Percentiles rank a stretch among this genome's conserved stretches.
phyloP scores from a whole-genome alignment of 2,329 filamentous ascomycete species.

The Leptographium procerum region DNA sequence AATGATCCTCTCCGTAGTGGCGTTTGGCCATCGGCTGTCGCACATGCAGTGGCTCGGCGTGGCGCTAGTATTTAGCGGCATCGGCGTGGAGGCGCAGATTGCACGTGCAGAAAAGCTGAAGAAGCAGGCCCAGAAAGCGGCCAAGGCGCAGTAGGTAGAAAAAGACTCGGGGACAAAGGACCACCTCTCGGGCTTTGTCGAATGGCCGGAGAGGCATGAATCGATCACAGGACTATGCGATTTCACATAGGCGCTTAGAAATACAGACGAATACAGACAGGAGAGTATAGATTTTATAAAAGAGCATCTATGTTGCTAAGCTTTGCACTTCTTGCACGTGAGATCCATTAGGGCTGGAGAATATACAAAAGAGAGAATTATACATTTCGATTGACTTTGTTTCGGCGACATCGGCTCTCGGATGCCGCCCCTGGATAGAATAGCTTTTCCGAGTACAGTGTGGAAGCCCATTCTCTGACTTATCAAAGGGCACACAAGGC shows the following conservation, averaged over 20 bases:
- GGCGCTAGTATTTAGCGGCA: slow-evolving; percentile 83
- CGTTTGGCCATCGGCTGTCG: slow-evolving; percentile 80
- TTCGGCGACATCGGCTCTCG: not conserved
- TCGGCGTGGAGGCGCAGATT: slow-evolving; percentile 80
- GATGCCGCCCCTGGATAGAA: not conserved
- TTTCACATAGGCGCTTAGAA: not conserved
- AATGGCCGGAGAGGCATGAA: too few relatives aligned
- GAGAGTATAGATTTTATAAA: not conserved
- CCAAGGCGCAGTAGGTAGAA: slow-evolving; percentile 16
- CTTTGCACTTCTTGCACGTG: not conserved
- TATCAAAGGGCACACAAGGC: too few relatives aligned
- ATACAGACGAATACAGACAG: not conserved
- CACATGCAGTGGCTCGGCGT: slow-evolving; percentile 93
- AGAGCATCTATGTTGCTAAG: not conserved
- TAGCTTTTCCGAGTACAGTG: not conserved
- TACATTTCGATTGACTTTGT: not conserved
- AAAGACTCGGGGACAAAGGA: not conserved
- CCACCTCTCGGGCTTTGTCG: too few relatives aligned
- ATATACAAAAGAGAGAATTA: not conserved
- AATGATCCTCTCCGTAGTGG: slow-evolving; percentile 91
- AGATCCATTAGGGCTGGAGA: not conserved
- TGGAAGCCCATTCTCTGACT: not conserved
- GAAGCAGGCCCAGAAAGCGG: slow-evolving; percentile 54
- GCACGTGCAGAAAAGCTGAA: slow-evolving; percentile 71
- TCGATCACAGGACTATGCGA: not conserved